Conservation (phyloP, 2,329 filamentous ascomycete species). For the Paecilomyces dactylethromorphus region DNA sequence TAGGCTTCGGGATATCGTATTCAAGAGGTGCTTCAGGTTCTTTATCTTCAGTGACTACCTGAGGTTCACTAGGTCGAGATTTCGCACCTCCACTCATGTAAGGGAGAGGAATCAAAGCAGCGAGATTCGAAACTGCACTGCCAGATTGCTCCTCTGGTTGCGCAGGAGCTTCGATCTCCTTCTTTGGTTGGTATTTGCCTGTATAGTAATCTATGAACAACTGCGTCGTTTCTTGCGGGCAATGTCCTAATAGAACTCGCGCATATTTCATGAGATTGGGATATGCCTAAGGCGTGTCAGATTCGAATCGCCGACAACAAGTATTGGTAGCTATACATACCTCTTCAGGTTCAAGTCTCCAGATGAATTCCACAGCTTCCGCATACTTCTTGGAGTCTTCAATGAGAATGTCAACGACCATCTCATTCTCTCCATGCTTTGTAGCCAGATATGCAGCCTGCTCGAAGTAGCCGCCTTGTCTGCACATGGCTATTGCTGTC, state of each 20-base stretch:
- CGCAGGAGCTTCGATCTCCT: slow-evolving; percentile 53
- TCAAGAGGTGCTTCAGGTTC: slow-evolving; percentile 40
- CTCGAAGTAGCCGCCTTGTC: slow-evolving; percentile 93
- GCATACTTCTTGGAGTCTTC: slow-evolving; percentile 89
- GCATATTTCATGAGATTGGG: slow-evolving; percentile 92
- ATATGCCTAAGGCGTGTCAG: slow-evolving; percentile 59
- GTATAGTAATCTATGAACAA: slow-evolving; percentile 95
- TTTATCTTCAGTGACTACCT: slow-evolving; percentile 16
- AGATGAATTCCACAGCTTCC: slow-evolving; percentile 86
- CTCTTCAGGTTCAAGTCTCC: slow-evolving; percentile 71
- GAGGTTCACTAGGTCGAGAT: slow-evolving; percentile 18
- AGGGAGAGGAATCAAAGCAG: slow-evolving; percentile 73
- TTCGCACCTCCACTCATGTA: slow-evolving; percentile 63
- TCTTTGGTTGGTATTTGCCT: slow-evolving; percentile 65
- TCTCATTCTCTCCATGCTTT: slow-evolving; percentile 85
- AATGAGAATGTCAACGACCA: slow-evolving; percentile 92
- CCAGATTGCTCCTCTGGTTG: slow-evolving; percentile 48
- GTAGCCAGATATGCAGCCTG: slow-evolving; percentile 93
- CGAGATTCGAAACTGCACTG: slow-evolving; percentile 77
- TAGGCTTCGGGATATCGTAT: slow-evolving; percentile 75
- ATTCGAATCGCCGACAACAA: background rate
- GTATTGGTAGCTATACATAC: slow-evolving; percentile 42
- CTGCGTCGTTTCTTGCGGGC: slow-evolving; percentile 71
- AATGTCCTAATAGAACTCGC: slow-evolving; percentile 80
- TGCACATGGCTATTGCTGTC: slow-evolving; percentile 94